Conservation (phyloP, 306 rosid genomes). For the Lathyrus oleraceus region DNA sequence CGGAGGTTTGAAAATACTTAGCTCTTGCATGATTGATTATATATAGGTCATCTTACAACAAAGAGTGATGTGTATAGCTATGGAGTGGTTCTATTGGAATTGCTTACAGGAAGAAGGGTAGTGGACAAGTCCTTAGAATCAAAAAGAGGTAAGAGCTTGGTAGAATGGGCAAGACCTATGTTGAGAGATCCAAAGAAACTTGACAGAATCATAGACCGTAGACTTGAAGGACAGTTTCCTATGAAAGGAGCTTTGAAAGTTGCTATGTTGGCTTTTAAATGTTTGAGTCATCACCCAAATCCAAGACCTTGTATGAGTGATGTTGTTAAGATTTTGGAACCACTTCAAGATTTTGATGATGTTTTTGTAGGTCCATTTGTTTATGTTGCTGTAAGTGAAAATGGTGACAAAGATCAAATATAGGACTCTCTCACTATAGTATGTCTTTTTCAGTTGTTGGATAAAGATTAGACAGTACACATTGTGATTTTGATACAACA, state of each 20-base stretch:
- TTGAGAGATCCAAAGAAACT: conserved; percentile 58
- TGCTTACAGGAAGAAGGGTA: conserved; percentile 71
- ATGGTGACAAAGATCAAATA: conserved; percentile 30
- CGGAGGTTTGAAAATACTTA: background rate
- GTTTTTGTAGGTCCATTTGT: conserved; percentile 60
- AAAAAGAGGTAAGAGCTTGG: conserved; percentile 54
- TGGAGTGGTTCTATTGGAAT: conserved; percentile 77
- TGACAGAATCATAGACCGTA: conserved; percentile 48
- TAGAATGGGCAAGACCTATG: conserved; percentile 79
- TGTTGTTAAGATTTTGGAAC: conserved; percentile 64
- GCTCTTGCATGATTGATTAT: background rate
- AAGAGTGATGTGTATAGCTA: conserved; percentile 85
- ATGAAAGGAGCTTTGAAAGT: conserved; percentile 59
- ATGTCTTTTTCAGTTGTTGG: background rate
- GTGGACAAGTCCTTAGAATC: conserved; percentile 51
- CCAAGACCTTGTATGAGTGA: conserved; percentile 65
- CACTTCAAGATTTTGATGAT: conserved; percentile 60
- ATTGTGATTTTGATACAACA: background rate
- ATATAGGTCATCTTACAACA: conserved; percentile 74
- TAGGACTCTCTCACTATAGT: background rate
- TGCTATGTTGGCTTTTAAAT: conserved; percentile 59
- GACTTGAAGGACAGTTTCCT: conserved; percentile 68
- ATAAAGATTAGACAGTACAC: background rate
- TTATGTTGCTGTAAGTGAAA: conserved; percentile 56
- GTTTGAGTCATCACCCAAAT: conserved; percentile 66